These are phyloP conservation scores for Eutypella sp. DNA, from an alignment of 2,329 filamentous ascomycete genomes.

Conservation along the genomic window DNA sequence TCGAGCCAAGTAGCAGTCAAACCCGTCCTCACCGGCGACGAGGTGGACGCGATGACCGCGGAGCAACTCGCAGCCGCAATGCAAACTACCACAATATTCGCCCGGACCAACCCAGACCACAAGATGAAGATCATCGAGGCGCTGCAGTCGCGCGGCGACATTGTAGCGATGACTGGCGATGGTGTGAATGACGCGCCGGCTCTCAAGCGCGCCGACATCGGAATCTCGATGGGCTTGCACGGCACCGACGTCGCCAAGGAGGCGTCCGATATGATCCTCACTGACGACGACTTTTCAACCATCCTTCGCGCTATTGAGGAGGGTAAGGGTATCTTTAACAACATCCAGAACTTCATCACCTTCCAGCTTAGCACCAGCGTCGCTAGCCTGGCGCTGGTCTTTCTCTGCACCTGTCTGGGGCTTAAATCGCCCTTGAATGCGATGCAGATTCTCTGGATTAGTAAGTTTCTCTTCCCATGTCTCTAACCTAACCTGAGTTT, in stretches of 20 bases:
- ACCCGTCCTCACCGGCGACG: constrained; percentile 78
- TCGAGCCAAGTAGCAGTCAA: constrained; percentile 55
- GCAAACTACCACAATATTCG: constrained; percentile 87
- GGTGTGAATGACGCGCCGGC: constrained; percentile 97
- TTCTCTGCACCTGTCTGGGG: constrained; percentile 86
- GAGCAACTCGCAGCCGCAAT: constrained; percentile 80
- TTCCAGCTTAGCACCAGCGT: constrained; percentile 98
- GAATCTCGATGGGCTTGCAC: constrained; percentile 91
- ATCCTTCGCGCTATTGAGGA: constrained; percentile 96
- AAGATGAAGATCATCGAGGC: constrained; percentile 96
- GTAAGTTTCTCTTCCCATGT: too few relatives aligned
- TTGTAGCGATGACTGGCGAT: constrained; percentile 98
- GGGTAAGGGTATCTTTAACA: constrained; percentile 98
- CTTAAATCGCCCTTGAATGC: constrained; percentile 95
- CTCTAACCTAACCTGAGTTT: too few relatives aligned
- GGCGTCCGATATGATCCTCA: constrained; percentile 88
- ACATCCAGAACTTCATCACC: constrained; percentile 98
- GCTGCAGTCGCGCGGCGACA: constrained; percentile 86
- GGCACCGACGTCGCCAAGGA: constrained; percentile 98
- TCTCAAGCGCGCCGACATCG: constrained; percentile 94
- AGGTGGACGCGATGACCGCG: constrained; percentile 89
- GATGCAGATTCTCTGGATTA: constrained; percentile 99
- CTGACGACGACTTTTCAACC: constrained; percentile 83
- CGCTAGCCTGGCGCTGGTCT: constrained; percentile 82
- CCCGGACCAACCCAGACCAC: constrained; percentile 92